Base-by-base conservation (phyloP, 2,329 filamentous ascomycete genomes). In the Penicillium sp. region DNA sequence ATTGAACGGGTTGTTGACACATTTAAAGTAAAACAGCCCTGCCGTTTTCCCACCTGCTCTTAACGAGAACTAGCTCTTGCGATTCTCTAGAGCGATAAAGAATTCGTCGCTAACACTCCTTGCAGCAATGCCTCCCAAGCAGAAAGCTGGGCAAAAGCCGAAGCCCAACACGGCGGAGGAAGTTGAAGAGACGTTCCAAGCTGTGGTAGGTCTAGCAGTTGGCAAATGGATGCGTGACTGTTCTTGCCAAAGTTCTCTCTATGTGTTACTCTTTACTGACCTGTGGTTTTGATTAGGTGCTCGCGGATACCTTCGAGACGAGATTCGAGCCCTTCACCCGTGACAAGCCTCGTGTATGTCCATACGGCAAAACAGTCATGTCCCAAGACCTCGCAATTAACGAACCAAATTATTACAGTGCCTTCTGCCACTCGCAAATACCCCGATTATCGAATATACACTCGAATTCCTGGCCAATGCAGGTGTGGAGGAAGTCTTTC, bases 401-500 rank as follows among this genome's bases (percentile, higher is more conserved):
- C 48, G 6, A 46, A 39, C 8, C n/a, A 46, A 48, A 22, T 40
- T 9, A 26, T n/a, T 31, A 31, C 68, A 95, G 90, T 97, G 94
- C 79, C 87, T 99, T 32, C 82, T 99, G 7, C 92, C 93, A 11
- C 82, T 99, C 58, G 94, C 91, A 58, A 97, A 97, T 74, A 92
- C 88, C 2, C 93, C 94, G 35, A 81, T 99, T 61, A 96, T 99
- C 76, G 94, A 99, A 75, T 97, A 99, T 74, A 97, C 93, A 4
- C 86, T 97, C 68, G 92, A 97, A 71, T 97, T 96, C 69, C 86
- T 99, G 1, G 92, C 92, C 62, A 93, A 93, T 82, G 92, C 94
- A 56, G 92, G 92, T 56, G 92, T 97, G n/a, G 87, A 94, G 66
- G 90, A 97, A 63, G 89, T 97, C 52, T 96, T 89, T 72, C 84